phyloP scores from a whole-genome alignment of 2,329 filamentous ascomycete species.

The Septoria petroselini region DNA sequence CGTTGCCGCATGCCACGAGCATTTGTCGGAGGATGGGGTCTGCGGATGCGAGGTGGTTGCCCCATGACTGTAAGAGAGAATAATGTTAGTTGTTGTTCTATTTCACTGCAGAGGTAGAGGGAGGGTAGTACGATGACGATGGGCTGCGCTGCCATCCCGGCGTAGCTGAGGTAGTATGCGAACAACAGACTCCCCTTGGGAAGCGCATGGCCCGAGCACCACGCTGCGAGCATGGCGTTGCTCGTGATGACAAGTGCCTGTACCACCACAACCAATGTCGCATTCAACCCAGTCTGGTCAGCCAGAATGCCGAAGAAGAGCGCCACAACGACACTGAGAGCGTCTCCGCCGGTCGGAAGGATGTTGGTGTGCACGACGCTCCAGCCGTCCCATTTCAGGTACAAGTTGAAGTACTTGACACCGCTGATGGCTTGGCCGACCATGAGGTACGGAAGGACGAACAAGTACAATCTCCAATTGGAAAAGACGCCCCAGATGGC shows the following conservation, averaged over 20 bases:
- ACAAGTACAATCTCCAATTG: slow-evolving; percentile 20
- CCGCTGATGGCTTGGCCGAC: slow-evolving; percentile 15
- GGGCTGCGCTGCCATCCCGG: slow-evolving; percentile 13
- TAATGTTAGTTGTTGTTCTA: neutral
- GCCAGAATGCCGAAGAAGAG: slow-evolving; percentile 17
- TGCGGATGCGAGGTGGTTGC: slow-evolving; percentile 11
- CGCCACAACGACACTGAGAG: slow-evolving; percentile 17
- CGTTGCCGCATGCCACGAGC: slow-evolving; percentile 20
- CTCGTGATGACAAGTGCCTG: slow-evolving; percentile 14
- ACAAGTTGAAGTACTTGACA: slow-evolving; percentile 22
- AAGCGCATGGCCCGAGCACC: slow-evolving; percentile 10
- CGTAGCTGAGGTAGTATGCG: slow-evolving; percentile 15
- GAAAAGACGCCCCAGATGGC: slow-evolving; percentile 10
- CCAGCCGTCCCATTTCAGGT: slow-evolving; percentile 18
- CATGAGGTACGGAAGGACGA: slow-evolving; percentile 14
- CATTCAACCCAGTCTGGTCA: slow-evolving; percentile 13
- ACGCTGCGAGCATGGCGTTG: slow-evolving; percentile 16
- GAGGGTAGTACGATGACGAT: slow-evolving; percentile 19
- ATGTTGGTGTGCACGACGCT: slow-evolving; percentile 20
- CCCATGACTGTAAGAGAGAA: slow-evolving; percentile 13
- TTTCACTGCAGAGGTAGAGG: too few relatives aligned
- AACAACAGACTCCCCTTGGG: slow-evolving; percentile 11
- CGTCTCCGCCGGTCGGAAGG: slow-evolving; percentile 14
- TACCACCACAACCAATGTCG: slow-evolving; percentile 9
- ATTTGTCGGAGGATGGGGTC: slow-evolving; percentile 22